Conservation (phyloP, 2,329 filamentous ascomycete species). For the Ceratocystis papillata region DNA sequence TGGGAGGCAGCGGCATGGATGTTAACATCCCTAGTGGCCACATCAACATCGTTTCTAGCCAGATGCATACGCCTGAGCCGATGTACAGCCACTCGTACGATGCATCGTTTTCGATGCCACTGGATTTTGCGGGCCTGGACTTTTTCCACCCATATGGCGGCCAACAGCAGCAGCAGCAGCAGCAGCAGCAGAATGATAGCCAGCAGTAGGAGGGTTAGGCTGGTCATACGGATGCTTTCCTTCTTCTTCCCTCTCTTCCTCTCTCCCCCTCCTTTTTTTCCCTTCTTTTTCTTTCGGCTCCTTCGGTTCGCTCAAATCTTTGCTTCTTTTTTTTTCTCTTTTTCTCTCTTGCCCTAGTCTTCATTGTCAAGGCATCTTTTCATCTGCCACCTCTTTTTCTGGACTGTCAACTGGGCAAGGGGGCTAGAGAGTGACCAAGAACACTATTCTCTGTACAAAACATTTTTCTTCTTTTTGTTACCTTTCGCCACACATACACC, state of each 20-base stretch:
- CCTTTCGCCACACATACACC: slow-evolving; percentile 28
- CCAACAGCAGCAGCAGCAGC: not conserved
- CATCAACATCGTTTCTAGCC: not conserved
- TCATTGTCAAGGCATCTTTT: not conserved
- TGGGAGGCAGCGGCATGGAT: not conserved
- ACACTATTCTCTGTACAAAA: slow-evolving; percentile 27
- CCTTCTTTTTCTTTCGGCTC: not conserved
- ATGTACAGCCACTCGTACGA: slow-evolving; percentile 1
- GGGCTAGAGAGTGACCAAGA: slow-evolving; percentile 3
- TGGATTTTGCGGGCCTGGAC: not conserved
- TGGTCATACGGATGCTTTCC: not conserved
- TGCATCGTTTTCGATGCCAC: not conserved
- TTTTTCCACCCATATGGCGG: not conserved
- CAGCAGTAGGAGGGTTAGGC: not conserved
- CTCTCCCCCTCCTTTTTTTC: not conserved
- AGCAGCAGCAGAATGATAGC: not conserved
- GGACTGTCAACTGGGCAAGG: not conserved
- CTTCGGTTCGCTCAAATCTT: not conserved
- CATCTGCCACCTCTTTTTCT: not conserved
- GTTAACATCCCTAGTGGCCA: not conserved
- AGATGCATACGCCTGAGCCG: not conserved
- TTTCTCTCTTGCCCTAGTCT: not conserved
- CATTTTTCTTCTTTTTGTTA: slow-evolving; percentile 28
- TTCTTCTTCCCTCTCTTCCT: not conserved
- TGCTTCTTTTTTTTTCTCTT: not conserved